Evolutionary conservation across 2,329 filamentous ascomycete genomes (phyloP).

Genomic region (Sporothrix pallida): DNA sequence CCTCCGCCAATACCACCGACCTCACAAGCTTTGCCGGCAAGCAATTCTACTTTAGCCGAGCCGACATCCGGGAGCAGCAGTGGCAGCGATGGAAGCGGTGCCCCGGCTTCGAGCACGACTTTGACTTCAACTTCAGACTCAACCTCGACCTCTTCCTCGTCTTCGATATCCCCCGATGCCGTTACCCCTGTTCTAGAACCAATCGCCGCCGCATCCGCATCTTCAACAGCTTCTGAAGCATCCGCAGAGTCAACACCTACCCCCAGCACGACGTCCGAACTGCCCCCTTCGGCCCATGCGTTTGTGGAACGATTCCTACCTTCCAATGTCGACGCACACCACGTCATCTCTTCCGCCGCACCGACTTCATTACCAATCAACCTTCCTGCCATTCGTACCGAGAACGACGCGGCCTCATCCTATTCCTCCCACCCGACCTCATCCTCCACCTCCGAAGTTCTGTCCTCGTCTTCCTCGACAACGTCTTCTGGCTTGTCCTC

Average conservation of each 20-base stretch:
- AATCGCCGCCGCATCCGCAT: not conserved
- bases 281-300: not conserved
- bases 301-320: conserved; percentile 34
- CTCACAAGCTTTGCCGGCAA: not conserved
- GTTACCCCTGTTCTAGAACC: not conserved
- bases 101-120: not conserved
- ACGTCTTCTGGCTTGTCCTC: conserved; percentile 75
- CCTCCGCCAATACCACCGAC: conserved; percentile 27
- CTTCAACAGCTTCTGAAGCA: not conserved
- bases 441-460: not conserved
- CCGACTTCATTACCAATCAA: conserved; percentile 34
- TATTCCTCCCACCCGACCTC: not conserved
- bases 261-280: not conserved
- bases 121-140: not conserved
- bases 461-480: not conserved
- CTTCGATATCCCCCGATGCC: not conserved
- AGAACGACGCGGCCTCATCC: not conserved
- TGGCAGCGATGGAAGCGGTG: not conserved
- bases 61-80: not conserved
- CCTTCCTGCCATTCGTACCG: conserved; percentile 32
- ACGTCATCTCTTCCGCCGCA: conserved; percentile 33
- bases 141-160: not conserved
- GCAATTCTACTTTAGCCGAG: not conserved
- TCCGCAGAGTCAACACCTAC: not conserved
- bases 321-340: conserved; percentile 29